Evolutionary conservation across 2,329 filamentous ascomycete species (phyloP).

Genomic region (Aureobasidium subglaciale): DNA sequence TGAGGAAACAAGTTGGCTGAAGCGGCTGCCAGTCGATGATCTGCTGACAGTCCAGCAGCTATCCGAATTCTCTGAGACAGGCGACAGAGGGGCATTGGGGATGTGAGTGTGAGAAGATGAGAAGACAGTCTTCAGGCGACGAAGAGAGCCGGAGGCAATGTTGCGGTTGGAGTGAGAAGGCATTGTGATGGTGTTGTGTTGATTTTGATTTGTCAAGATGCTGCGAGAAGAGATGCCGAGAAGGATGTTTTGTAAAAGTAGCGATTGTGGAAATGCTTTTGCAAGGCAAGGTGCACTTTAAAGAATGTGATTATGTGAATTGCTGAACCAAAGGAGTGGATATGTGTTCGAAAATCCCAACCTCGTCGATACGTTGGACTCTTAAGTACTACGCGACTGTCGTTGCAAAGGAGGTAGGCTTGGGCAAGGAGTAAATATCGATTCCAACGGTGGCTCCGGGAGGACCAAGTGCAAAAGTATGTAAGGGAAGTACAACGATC

Average conservation of each 20-base stretch:
- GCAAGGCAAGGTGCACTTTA: constrained; percentile 11
- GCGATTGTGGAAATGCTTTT: constrained; percentile 12
- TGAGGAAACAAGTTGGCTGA: constrained; percentile 19
- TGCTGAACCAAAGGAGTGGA: constrained; percentile 15
- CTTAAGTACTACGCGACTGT: constrained; percentile 15
- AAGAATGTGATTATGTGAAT: constrained; percentile 12
- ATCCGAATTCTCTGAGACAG: constrained; percentile 5
- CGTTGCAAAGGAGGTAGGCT: constrained; percentile 18
- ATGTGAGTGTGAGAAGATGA: constrained; percentile 12
- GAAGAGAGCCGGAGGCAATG: constrained; percentile 18
- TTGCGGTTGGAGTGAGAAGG: constrained; percentile 14
- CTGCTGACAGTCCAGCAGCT: constrained; percentile 14
- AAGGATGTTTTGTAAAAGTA: constrained; percentile 4
- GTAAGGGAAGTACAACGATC: constrained; percentile 12
- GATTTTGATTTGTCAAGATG: not conserved
- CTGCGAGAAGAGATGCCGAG: not conserved
- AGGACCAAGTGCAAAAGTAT: constrained; percentile 9
- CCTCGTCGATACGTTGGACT: constrained; percentile 8
- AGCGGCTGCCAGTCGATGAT: constrained; percentile 16
- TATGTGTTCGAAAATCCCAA: constrained; percentile 14
- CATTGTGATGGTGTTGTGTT: constrained; percentile 2
- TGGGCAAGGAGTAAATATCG: constrained; percentile 18
- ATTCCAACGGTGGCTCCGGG: constrained; percentile 17
- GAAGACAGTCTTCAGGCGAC: constrained; percentile 17
- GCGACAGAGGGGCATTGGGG: constrained; percentile 10